Evolutionary conservation across 257 asterid species (phyloP).

Genomic region (Solanum pinnatisectum): DNA sequence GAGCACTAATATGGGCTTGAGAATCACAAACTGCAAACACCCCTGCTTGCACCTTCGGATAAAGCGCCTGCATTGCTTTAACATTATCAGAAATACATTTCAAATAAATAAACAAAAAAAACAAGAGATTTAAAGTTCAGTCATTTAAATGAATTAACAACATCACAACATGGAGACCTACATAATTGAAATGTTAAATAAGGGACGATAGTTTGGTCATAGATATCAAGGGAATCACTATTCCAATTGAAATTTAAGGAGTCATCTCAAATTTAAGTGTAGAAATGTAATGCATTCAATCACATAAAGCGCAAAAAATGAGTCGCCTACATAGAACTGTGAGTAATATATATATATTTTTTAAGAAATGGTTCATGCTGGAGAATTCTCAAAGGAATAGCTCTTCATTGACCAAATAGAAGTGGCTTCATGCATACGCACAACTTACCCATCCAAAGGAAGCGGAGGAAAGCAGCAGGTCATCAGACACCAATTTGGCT

Average conservation of each 20-base stretch:
- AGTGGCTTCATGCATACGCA: background rate
- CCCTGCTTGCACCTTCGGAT: conserved; percentile 97
- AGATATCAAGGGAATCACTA: background rate
- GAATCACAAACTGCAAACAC: conserved; percentile 94
- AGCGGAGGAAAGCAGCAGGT: conserved; percentile 91
- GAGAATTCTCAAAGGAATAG: background rate
- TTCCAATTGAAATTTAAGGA: background rate
- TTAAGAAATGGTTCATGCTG: background rate
- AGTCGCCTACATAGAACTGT: background rate
- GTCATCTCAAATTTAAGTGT: background rate
- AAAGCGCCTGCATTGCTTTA: conserved; percentile 70
- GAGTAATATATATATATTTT: background rate
- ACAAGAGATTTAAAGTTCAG: background rate
- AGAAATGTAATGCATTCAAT: background rate
- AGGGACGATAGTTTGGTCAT: background rate
- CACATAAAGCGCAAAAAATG: background rate
- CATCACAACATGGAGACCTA: background rate
- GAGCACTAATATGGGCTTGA: conserved; percentile 76
- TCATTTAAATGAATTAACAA: background rate
- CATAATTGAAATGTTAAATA: background rate
- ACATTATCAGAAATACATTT: background rate
- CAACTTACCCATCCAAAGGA: conserved; percentile 88
- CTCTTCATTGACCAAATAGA: background rate
- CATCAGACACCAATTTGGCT: conserved; percentile 90
- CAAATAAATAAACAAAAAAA: background rate